A percentile compares a stretch with the other conserved stretches of the same genome.
Evolutionary conservation across 2,329 filamentous ascomycete genomes (phyloP).

Genomic region (Ustulina deusta): DNA sequence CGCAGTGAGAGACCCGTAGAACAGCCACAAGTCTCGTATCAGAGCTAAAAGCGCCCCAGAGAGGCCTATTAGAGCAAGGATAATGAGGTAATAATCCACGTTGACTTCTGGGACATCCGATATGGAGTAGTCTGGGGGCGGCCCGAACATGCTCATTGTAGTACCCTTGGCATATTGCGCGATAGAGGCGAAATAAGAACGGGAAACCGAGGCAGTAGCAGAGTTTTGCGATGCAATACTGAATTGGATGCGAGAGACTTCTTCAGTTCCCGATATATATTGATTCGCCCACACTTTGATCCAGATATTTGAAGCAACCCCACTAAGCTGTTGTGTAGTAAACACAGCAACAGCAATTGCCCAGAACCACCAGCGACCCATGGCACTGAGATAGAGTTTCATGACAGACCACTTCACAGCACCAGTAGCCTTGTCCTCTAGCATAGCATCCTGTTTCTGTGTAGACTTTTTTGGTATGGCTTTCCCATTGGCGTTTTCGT

Average conservation of each 20-base stretch:
- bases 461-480: constrained; percentile 61
- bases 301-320: constrained; percentile 92
- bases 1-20: constrained; percentile 89
- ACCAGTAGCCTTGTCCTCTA: constrained; percentile 85
- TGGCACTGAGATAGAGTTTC: constrained; percentile 83
- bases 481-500: constrained; percentile 61
- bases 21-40: constrained; percentile 86
- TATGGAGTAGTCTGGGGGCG: constrained; percentile 55
- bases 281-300: constrained; percentile 95
- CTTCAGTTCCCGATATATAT: constrained; percentile 67
- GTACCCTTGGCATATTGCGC: constrained; percentile 53
- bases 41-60: constrained; percentile 85
- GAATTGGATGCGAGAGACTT: constrained; percentile 52
- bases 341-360: constrained; percentile 80
- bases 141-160: constrained; percentile 45
- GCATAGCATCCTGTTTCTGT: constrained; percentile 66
- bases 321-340: constrained; percentile 82
- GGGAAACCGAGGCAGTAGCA: constrained; percentile 52
- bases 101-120: constrained; percentile 71
- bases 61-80: constrained; percentile 85
- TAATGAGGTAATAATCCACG: constrained; percentile 82
- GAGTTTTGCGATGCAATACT: constrained; percentile 54
- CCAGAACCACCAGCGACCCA: constrained; percentile 99
- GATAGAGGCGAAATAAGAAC: constrained; percentile 57
- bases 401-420: constrained; percentile 91